A percentile compares a stretch with the other conserved stretches of the same genome.
Evolutionary conservation across 768 basidiomycete genomes (phyloP).

Genomic region (Lentinula sp.): DNA sequence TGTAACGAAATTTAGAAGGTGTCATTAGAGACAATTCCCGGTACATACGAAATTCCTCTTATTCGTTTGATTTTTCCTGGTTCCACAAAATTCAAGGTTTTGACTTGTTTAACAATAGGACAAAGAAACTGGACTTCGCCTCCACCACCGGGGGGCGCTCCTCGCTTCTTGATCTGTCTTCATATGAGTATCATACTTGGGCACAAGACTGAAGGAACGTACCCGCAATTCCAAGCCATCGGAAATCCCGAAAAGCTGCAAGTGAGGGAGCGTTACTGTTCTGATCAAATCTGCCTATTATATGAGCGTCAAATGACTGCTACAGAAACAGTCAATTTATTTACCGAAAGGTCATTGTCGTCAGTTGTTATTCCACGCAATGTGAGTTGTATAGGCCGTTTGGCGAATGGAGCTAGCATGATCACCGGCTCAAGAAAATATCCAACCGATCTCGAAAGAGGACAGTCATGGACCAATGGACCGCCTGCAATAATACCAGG

Average conservation of each 20-base stretch:
- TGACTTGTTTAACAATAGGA: slow-evolving; percentile 85
- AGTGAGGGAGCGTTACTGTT: slow-evolving; percentile 85
- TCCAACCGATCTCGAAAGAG: slow-evolving; percentile 81
- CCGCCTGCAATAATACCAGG: slow-evolving; percentile 92
- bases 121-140: slow-evolving; percentile 94
- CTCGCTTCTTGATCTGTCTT: slow-evolving; percentile 88
- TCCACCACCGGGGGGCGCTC: slow-evolving; percentile 84
- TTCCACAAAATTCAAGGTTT: slow-evolving; percentile 89
- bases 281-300: slow-evolving; percentile 78
- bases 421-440: slow-evolving; percentile 92
- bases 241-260: slow-evolving; percentile 85
- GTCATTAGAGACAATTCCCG: background rate
- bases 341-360: slow-evolving; percentile 84
- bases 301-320: slow-evolving; percentile 9
- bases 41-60: slow-evolving; percentile 78
- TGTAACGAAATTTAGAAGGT: slow-evolving; percentile 20
- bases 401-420: slow-evolving; percentile 89
- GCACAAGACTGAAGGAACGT: slow-evolving; percentile 13
- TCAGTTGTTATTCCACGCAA: slow-evolving; percentile 90
- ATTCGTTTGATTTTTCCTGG: slow-evolving; percentile 91
- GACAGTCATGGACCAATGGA: slow-evolving; percentile 76
- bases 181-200: background rate
- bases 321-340: slow-evolving; percentile 13
- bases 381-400: slow-evolving; percentile 76
- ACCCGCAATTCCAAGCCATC: slow-evolving; percentile 89